Conservation (phyloP, 768 basidiomycete species). For the Mycena crocata region DNA sequence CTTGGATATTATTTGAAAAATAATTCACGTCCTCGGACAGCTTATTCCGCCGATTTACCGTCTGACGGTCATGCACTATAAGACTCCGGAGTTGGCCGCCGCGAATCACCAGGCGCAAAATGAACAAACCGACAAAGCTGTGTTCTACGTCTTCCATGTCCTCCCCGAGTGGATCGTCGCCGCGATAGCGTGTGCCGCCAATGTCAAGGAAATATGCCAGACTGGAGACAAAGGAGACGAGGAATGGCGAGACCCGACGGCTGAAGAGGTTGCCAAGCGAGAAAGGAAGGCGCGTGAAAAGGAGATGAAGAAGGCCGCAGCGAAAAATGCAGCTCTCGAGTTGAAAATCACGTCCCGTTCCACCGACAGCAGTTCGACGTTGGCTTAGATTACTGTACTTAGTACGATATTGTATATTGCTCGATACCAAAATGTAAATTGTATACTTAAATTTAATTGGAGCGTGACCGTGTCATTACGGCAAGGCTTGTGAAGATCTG, state of each 20-base stretch:
- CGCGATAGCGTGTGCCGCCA: conserved; percentile 36
- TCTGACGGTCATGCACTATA: conserved; percentile 43
- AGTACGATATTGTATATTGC: too few relatives aligned
- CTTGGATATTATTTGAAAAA: neutral
- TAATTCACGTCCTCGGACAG: conserved; percentile 19
- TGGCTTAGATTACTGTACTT: conserved; percentile 7
- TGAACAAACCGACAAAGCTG: conserved; percentile 39
- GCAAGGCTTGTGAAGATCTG: too few relatives aligned
- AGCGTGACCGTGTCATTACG: too few relatives aligned
- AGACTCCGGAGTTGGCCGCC: conserved; percentile 40
- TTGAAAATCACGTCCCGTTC: neutral
- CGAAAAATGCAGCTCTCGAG: neutral
- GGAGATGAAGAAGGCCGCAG: conserved; percentile 8
- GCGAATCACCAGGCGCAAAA: conserved; percentile 42
- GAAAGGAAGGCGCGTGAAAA: conserved; percentile 26
- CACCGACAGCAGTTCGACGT: neutral
- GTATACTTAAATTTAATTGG: neutral
- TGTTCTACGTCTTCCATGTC: conserved; percentile 49
- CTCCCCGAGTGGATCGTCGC: conserved; percentile 47
- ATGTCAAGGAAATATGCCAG: conserved; percentile 42
- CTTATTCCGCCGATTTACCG: conserved; percentile 46
- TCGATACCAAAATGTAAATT: too few relatives aligned
- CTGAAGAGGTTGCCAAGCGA: conserved; percentile 36
- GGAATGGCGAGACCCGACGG: conserved; percentile 39
- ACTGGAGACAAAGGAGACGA: conserved; percentile 41